Evolutionary conservation across 768 basidiomycete genomes (phyloP).

Genomic region (Leccinum obscurum): DNA sequence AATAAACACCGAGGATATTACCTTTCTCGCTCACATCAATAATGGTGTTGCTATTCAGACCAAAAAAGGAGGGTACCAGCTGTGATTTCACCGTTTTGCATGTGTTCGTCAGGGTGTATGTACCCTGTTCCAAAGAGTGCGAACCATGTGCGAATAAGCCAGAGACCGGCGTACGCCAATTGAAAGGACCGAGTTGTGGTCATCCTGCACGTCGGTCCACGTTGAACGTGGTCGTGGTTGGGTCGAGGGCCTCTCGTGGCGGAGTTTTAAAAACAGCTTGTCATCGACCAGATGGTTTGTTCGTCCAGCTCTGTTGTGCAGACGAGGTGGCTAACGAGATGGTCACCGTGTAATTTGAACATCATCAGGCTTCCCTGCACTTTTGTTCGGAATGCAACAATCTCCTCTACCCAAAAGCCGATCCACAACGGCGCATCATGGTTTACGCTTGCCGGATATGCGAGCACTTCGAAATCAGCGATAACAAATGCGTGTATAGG

Average conservation of each 20-base stretch:
- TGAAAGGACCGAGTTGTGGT: slow-evolving; percentile 16
- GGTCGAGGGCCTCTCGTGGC: neutral
- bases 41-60: neutral
- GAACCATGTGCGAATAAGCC: slow-evolving; percentile 30
- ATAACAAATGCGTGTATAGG: slow-evolving; percentile 88
- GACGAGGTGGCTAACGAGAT: slow-evolving; percentile 17
- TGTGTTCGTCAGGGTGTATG: slow-evolving; percentile 44
- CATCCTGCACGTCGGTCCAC: slow-evolving; percentile 7
- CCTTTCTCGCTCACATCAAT: slow-evolving; percentile 25
- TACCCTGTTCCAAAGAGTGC: slow-evolving; percentile 38
- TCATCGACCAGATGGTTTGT: slow-evolving; percentile 28
- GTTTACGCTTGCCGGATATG: slow-evolving; percentile 93
- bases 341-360: neutral
- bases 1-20: slow-evolving; percentile 28
- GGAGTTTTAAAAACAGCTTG: slow-evolving; percentile 33
- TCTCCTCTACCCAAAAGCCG: slow-evolving; percentile 90
- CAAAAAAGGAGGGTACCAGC: slow-evolving; percentile 31
- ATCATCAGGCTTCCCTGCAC: slow-evolving; percentile 70
- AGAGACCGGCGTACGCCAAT: slow-evolving; percentile 24
- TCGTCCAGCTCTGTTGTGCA: slow-evolving; percentile 5
- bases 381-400: slow-evolving; percentile 97
- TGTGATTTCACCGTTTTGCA: slow-evolving; percentile 41
- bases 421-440: slow-evolving; percentile 80
- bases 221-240: neutral
- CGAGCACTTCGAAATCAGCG: slow-evolving; percentile 77